phyloP scores from a whole-genome alignment of 495 filamentous ascomycete genomes.

The Penicillium dipodomyicola region DNA sequence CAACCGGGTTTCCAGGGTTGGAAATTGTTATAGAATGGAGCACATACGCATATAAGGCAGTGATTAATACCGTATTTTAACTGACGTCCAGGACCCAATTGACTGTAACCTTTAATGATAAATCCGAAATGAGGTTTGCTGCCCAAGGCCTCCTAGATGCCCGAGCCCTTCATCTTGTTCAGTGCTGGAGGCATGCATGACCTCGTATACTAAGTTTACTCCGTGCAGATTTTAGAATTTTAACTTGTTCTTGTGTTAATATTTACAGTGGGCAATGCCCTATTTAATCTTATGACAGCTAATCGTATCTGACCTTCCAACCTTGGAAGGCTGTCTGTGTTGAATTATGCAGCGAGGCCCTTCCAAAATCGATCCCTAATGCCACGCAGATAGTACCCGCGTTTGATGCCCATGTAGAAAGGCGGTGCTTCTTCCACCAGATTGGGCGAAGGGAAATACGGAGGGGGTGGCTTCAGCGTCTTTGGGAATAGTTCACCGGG shows the following conservation, averaged over 20 bases:
- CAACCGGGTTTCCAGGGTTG: background rate
- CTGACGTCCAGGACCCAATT: background rate
- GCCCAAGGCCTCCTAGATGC: slow-evolving; percentile 1
- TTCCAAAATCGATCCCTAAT: background rate
- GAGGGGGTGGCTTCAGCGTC: background rate
- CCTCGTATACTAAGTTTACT: slow-evolving; percentile 5
- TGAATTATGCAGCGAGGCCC: background rate
- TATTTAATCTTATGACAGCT: background rate
- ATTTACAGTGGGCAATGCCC: background rate
- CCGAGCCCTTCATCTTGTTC: background rate
- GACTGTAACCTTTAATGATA: background rate
- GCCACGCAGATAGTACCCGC: slow-evolving; percentile 42
- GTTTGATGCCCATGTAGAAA: slow-evolving; percentile 35
- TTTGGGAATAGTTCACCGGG: slow-evolving; percentile 5
- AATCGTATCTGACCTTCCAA: background rate
- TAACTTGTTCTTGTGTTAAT: background rate
- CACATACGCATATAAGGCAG: background rate
- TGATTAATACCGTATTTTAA: too few relatives aligned
- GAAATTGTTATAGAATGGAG: background rate
- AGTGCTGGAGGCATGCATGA: background rate
- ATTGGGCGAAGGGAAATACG: background rate
- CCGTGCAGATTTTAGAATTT: background rate
- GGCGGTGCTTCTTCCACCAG: slow-evolving; percentile 31
- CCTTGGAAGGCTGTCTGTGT: background rate
- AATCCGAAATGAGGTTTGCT: background rate